A percentile compares a stretch with the other conserved stretches of the same genome.
Conservation (phyloP, 768 basidiomycete genomes). For the Dioszegia aurantiaca region DNA sequence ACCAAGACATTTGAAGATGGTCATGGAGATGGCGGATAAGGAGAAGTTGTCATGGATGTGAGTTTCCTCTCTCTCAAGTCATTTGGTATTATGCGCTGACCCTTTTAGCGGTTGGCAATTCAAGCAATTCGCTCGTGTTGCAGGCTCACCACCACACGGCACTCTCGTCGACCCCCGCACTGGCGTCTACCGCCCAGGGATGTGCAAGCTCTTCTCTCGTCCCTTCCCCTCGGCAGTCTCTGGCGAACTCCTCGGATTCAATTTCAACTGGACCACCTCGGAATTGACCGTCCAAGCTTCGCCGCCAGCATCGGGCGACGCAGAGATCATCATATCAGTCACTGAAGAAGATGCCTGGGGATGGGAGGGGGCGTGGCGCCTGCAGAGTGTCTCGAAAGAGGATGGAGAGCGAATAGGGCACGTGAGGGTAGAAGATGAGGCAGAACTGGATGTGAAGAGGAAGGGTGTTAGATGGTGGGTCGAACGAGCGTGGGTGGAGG, state of each 20-base stretch:
- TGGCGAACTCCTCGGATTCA: constrained; percentile 16
- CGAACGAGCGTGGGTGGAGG: constrained; percentile 23
- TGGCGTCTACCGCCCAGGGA: constrained; percentile 21
- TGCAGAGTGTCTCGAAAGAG: not conserved
- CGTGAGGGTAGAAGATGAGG: constrained; percentile 16
- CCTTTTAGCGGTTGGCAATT: constrained; percentile 21
- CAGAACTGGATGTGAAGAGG: constrained; percentile 9
- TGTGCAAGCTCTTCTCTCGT: constrained; percentile 25
- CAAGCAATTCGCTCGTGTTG: constrained; percentile 24
- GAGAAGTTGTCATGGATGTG: constrained; percentile 22
- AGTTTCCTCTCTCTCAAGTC: not conserved
- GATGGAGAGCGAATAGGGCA: constrained; percentile 19
- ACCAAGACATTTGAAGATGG: constrained; percentile 14
- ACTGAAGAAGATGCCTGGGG: constrained; percentile 26
- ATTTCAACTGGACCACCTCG: constrained; percentile 22
- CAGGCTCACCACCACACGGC: constrained; percentile 22
- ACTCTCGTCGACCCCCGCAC: constrained; percentile 21
- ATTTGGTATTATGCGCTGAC: not conserved
- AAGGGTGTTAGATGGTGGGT: constrained; percentile 22
- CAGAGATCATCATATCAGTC: constrained; percentile 20
- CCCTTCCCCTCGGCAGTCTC: constrained; percentile 21
- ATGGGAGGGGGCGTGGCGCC: constrained; percentile 20
- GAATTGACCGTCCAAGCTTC: constrained; percentile 15
- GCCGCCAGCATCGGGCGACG: constrained; percentile 4
- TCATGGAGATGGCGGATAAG: constrained; percentile 20